Evolutionary conservation across 208 protist species (phyloP).

Genomic region (Balamuthia mandrillaris): DNA sequence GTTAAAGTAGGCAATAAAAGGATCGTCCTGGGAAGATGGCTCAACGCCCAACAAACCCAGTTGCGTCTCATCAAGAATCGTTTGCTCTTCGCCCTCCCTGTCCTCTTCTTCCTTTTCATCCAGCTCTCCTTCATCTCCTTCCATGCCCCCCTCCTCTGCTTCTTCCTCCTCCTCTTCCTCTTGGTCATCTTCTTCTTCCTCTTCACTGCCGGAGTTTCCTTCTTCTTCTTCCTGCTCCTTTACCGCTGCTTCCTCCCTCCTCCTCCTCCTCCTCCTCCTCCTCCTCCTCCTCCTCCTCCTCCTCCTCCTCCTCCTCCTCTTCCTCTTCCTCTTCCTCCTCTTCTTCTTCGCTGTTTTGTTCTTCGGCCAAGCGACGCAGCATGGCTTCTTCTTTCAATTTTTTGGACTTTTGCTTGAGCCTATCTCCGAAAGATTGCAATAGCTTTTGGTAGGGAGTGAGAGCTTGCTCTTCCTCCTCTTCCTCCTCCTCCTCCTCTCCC

Average conservation of each 20-base stretch:
- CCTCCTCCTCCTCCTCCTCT: background rate
- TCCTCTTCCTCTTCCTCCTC: background rate
- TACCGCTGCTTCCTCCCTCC: background rate
- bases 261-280: background rate
- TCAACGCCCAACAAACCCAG: slow-evolving; percentile 1
- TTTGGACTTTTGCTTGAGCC: too few species aligned
- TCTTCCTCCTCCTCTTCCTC: background rate
- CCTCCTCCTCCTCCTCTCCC: background rate
- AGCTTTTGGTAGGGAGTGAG: too few species aligned
- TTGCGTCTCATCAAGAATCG: background rate
- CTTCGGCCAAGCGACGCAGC: background rate
- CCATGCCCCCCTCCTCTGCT: background rate
- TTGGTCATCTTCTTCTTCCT: background rate
- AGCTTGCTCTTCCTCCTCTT: background rate
- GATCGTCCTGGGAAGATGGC: background rate
- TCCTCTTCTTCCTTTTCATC: background rate
- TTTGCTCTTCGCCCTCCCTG: background rate
- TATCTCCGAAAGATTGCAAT: too few species aligned
- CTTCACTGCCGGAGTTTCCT: background rate
- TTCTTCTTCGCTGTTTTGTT: background rate
- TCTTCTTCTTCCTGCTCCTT: background rate
- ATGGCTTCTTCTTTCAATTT: too few species aligned
- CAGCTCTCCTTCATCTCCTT: background rate
- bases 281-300: background rate
- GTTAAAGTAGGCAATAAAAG: background rate